phyloP scores from a whole-genome alignment of 2,329 filamentous ascomycete species.

The Epichloe glyceriae region DNA sequence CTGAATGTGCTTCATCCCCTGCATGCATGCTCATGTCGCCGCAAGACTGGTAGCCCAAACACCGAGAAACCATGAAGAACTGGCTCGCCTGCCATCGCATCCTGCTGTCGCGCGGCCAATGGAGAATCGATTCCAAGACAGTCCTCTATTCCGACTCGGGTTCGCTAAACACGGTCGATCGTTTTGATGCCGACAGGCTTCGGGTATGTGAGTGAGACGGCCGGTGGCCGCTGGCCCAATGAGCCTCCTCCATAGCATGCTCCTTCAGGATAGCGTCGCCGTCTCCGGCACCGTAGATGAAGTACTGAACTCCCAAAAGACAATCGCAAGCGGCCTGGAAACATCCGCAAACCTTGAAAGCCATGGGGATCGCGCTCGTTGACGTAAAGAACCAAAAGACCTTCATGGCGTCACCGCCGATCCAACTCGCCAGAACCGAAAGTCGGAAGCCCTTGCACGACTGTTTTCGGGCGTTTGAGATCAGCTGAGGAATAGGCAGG shows the following conservation, averaged over 20 bases:
- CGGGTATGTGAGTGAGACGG: constrained; percentile 9
- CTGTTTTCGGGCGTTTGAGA: constrained; percentile 52
- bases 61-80: background rate
- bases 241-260: constrained; percentile 22
- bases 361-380: constrained; percentile 54
- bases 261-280: constrained; percentile 22
- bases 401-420: constrained; percentile 73
- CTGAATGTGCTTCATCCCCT: background rate
- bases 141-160: constrained; percentile 16
- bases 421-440: constrained; percentile 65
- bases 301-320: constrained; percentile 63
- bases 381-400: constrained; percentile 76
- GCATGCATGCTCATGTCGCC: background rate
- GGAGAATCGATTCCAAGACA: constrained; percentile 4
- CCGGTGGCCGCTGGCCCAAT: constrained; percentile 19
- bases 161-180: constrained; percentile 25
- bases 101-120: constrained; percentile 1
- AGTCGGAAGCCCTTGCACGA: constrained; percentile 69
- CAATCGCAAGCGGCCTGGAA: constrained; percentile 70
- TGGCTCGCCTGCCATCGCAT: background rate
- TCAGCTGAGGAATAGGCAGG: constrained; percentile 68
- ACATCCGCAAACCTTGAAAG: constrained; percentile 71
- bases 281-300: constrained; percentile 48
- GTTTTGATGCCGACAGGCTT: constrained; percentile 26
- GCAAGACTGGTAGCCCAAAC: background rate